Evolutionary conservation across 1,139 yeast species (phyloP).

Genomic region (Cylindricascospora bacillispora): DNA sequence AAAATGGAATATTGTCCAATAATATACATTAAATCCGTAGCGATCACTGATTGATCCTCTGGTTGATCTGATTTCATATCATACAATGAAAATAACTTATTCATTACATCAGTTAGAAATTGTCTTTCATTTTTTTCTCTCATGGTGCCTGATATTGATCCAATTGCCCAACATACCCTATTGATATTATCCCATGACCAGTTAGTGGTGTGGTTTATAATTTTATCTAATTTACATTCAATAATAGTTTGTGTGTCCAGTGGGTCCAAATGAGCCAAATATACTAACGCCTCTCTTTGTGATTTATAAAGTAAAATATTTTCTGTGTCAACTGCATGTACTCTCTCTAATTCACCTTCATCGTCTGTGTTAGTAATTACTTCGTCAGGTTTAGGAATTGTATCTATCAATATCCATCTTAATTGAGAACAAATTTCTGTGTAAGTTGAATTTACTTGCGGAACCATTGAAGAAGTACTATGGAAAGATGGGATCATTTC

Average conservation of each 20-base stretch:
- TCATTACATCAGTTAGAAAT: slow-evolving; percentile 78
- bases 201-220: slow-evolving; percentile 52
- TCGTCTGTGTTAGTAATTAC: slow-evolving; percentile 90
- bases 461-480: slow-evolving; percentile 75
- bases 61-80: slow-evolving; percentile 81
- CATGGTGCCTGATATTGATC: slow-evolving; percentile 96
- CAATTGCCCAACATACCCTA: slow-evolving; percentile 97
- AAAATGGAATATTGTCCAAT: slow-evolving; percentile 98
- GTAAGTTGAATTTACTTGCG: slow-evolving; percentile 68
- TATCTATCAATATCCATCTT: slow-evolving; percentile 79
- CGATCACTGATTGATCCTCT: slow-evolving; percentile 81
- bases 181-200: slow-evolving; percentile 98
- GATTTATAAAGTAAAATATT: slow-evolving; percentile 87
- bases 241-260: slow-evolving; percentile 83
- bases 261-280: slow-evolving; percentile 73
- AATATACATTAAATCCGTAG: slow-evolving; percentile 95
- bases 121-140: slow-evolving; percentile 92
- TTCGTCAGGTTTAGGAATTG: slow-evolving; percentile 97
- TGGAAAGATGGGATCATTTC: slow-evolving; percentile 44
- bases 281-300: slow-evolving; percentile 88
- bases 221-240: slow-evolving; percentile 51
- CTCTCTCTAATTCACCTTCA: slow-evolving; percentile 95
- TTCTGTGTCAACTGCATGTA: slow-evolving; percentile 87
- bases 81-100: slow-evolving; percentile 74
- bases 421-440: slow-evolving; percentile 59